Evolutionary conservation across 2,329 filamentous ascomycete species (phyloP).

Genomic region (Aspergillus sp.): DNA sequence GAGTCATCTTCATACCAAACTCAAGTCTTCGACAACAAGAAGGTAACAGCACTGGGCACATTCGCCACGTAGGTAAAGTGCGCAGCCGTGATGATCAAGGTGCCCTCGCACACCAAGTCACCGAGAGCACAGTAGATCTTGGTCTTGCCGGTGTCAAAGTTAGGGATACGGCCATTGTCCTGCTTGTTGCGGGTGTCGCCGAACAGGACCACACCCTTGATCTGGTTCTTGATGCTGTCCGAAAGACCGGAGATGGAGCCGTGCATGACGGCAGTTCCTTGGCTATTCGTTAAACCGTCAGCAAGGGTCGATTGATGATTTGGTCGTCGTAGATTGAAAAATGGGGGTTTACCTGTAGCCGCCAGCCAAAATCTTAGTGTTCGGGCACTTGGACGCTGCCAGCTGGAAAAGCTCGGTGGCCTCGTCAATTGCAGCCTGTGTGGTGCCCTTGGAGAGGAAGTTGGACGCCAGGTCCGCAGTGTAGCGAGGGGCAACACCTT

Average conservation of each 20-base stretch:
- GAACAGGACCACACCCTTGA: slow-evolving; percentile 43
- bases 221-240: slow-evolving; percentile 26
- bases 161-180: slow-evolving; percentile 41
- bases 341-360: slow-evolving; percentile 8
- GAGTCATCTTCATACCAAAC: background rate
- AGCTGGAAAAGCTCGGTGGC: slow-evolving; percentile 8
- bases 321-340: too few species aligned
- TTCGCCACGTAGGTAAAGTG: slow-evolving; percentile 7
- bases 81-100: slow-evolving; percentile 38
- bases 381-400: slow-evolving; percentile 12
- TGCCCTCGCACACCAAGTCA: slow-evolving; percentile 51
- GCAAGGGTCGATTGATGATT: too few species aligned
- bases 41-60: slow-evolving; percentile 1
- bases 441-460: slow-evolving; percentile 11
- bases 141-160: slow-evolving; percentile 43
- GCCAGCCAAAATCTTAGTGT: slow-evolving; percentile 15
- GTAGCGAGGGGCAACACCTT: slow-evolving; percentile 16
- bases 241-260: slow-evolving; percentile 38
- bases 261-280: slow-evolving; percentile 48
- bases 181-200: slow-evolving; percentile 45
- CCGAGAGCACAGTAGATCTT: slow-evolving; percentile 50
- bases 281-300: slow-evolving; percentile 10
- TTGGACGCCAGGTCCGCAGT: slow-evolving; percentile 11
- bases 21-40: slow-evolving; percentile 18
- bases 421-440: slow-evolving; percentile 10